Percentiles rank a stretch among this genome's conserved stretches.
These are phyloP conservation scores for Pinus albicaulis DNA, from an alignment of 75 land plant species.

Conservation along the genomic window DNA sequence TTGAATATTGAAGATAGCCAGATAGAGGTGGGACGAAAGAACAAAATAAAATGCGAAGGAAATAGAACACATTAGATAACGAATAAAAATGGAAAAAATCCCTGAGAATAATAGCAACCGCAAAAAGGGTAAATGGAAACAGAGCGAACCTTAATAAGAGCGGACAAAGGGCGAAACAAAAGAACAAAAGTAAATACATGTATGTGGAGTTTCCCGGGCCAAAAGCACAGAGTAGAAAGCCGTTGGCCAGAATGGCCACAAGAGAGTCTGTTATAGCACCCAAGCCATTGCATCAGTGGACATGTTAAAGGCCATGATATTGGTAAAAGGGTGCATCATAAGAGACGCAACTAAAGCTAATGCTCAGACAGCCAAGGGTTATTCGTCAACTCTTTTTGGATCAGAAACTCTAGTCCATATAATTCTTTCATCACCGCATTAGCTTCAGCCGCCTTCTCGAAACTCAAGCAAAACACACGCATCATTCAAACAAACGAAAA, in stretches of 20 bases:
- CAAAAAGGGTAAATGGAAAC: too few relatives aligned
- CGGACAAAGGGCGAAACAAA: too few relatives aligned
- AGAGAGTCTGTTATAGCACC: background rate
- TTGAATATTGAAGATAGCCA: too few relatives aligned
- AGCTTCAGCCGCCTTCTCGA: background rate
- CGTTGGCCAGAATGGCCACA: slow-evolving; percentile 5
- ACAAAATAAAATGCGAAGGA: too few relatives aligned
- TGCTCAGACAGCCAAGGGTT: slow-evolving; percentile 12
- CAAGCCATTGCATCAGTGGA: slow-evolving; percentile 6
- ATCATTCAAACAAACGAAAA: too few relatives aligned
- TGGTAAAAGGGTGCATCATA: slow-evolving; percentile 3
- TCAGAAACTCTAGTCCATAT: slow-evolving; percentile 7
- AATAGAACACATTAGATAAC: too few relatives aligned
- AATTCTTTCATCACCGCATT: background rate
- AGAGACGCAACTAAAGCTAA: background rate
- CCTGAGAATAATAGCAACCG: too few relatives aligned
- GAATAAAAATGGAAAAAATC: too few relatives aligned
- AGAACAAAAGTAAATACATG: background rate
- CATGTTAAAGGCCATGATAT: background rate
- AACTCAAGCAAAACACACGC: too few relatives aligned
- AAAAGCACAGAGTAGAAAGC: background rate
- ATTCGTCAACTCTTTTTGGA: slow-evolving; percentile 6
- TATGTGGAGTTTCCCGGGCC: slow-evolving; percentile 9
- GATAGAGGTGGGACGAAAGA: too few relatives aligned
- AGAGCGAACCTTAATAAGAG: too few relatives aligned